Percentiles rank a stretch among this genome's conserved stretches.
Evolutionary conservation across 345 rosid species (phyloP).

Genomic region (Salix udensis): DNA sequence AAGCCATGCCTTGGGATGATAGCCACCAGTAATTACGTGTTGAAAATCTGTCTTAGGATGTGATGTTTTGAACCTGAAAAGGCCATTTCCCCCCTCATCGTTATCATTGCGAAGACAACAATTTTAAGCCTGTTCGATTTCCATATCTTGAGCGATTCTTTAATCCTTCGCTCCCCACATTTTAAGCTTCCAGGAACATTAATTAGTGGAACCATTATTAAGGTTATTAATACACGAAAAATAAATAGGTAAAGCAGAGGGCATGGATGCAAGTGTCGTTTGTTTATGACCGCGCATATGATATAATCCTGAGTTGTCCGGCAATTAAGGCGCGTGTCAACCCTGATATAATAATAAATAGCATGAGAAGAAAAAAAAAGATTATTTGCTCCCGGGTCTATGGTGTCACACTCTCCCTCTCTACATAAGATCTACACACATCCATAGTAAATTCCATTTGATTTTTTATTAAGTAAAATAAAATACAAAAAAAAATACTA

Average conservation of each 20-base stretch:
- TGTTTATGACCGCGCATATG: neutral
- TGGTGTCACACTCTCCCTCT: neutral
- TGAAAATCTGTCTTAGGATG: slow-evolving; percentile 20
- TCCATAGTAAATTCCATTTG: slow-evolving; percentile 4
- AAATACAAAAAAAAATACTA: neutral
- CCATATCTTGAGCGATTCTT: neutral
- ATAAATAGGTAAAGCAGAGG: neutral
- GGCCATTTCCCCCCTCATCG: neutral
- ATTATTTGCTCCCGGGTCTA: neutral
- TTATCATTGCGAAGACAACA: neutral
- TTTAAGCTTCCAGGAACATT: neutral
- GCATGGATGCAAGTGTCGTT: neutral
- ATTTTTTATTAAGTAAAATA: neutral
- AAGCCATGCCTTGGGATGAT: neutral
- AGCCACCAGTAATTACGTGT: slow-evolving; percentile 2
- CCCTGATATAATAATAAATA: neutral
- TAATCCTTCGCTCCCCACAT: neutral
- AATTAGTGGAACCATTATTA: neutral
- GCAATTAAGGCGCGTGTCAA: slow-evolving; percentile 20
- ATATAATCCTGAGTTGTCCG: neutral
- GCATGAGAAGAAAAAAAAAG: too few species aligned
- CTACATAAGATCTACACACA: neutral
- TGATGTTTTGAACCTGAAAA: neutral
- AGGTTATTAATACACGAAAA: neutral
- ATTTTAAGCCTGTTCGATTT: neutral